A percentile compares a stretch with the other conserved stretches of the same genome.
These are phyloP conservation scores for Vanderwaltozyma polyspora DNA, from an alignment of 805 yeast genomes.

Conservation along the genomic window DNA sequence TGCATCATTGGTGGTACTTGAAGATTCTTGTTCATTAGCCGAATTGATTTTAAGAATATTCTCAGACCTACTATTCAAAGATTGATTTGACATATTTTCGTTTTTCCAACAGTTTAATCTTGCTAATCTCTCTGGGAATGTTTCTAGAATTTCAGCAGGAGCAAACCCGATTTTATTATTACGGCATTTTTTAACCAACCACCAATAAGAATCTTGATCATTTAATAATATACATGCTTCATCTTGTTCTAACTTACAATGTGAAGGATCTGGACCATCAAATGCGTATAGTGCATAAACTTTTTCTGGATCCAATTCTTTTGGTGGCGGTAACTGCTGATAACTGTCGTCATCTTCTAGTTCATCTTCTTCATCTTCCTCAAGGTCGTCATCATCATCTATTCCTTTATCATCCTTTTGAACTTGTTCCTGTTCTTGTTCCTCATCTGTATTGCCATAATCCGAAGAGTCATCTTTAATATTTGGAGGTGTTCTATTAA, in stretches of 20 bases:
- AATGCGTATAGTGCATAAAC: slow-evolving; percentile 82
- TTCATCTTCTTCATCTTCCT: slow-evolving; percentile 11
- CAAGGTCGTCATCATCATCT: slow-evolving; percentile 14
- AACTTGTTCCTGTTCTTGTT: not conserved
- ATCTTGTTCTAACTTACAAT: slow-evolving; percentile 66
- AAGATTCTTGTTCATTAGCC: slow-evolving; percentile 3
- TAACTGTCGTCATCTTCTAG: slow-evolving; percentile 32
- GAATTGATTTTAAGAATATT: slow-evolving; percentile 6
- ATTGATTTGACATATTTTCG: slow-evolving; percentile 40
- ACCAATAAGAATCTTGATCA: slow-evolving; percentile 93
- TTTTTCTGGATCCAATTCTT: slow-evolving; percentile 70
- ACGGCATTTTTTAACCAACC: slow-evolving; percentile 58
- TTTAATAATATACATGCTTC: slow-evolving; percentile 74
- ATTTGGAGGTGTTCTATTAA: not conserved
- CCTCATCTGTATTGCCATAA: slow-evolving; percentile 2
- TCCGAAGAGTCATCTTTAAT: not conserved
- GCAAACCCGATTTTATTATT: slow-evolving; percentile 82
- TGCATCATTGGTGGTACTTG: slow-evolving; percentile 2
- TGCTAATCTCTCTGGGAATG: slow-evolving; percentile 83
- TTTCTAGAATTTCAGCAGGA: slow-evolving; percentile 91
- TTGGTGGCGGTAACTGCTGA: slow-evolving; percentile 48
- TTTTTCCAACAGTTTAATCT: slow-evolving; percentile 86
- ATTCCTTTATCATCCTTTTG: slow-evolving; percentile 3
- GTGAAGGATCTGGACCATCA: slow-evolving; percentile 87
- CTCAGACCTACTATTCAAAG: slow-evolving; percentile 3